A percentile compares a stretch with the other conserved stretches of the same genome.
These are phyloP conservation scores for Lenzites betulinus DNA, from an alignment of 768 basidiomycete species.

Conservation along the genomic window DNA sequence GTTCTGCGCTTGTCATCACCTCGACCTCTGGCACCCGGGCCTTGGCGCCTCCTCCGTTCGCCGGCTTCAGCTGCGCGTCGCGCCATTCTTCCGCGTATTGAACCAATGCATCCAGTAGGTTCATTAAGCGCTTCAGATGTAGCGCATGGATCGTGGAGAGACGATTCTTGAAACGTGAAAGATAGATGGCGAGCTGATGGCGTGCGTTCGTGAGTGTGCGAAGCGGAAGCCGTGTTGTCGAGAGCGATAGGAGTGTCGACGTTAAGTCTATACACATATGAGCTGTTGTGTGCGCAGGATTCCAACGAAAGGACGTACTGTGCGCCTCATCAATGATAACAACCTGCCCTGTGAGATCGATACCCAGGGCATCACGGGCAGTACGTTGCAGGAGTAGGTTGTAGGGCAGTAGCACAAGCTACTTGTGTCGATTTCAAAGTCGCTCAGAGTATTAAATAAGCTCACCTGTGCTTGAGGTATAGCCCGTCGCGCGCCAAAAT, in stretches of 20 bases:
- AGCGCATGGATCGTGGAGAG: constrained; percentile 73
- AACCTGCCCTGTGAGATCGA: constrained; percentile 81
- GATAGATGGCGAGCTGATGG: constrained; percentile 76
- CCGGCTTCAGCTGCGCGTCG: constrained; percentile 26
- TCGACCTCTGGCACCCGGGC: constrained; percentile 38
- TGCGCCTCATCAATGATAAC: constrained; percentile 97
- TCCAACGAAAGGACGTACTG: constrained; percentile 54
- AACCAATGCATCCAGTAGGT: constrained; percentile 69
- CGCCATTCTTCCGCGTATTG: constrained; percentile 61
- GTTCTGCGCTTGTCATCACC: constrained; percentile 67
- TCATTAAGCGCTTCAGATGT: constrained; percentile 77
- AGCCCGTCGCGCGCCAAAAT: constrained; percentile 87
- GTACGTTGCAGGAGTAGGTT: constrained; percentile 84
- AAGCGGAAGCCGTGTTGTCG: constrained; percentile 67
- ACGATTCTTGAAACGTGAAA: constrained; percentile 74
- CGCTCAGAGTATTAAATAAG: no score
- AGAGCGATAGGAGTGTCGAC: constrained; percentile 84
- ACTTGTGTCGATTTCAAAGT: constrained; percentile 20
- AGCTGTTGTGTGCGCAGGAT: background rate
- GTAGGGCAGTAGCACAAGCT: constrained; percentile 94
- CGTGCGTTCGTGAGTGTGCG: constrained; percentile 60
- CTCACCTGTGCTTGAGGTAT: constrained; percentile 92
- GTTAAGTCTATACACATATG: constrained; percentile 66
- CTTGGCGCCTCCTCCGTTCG: constrained; percentile 25
- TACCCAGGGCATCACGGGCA: constrained; percentile 85